Evolutionary conservation across 495 filamentous ascomycete genomes (phyloP).

Genomic region (Peziza echinospora): DNA sequence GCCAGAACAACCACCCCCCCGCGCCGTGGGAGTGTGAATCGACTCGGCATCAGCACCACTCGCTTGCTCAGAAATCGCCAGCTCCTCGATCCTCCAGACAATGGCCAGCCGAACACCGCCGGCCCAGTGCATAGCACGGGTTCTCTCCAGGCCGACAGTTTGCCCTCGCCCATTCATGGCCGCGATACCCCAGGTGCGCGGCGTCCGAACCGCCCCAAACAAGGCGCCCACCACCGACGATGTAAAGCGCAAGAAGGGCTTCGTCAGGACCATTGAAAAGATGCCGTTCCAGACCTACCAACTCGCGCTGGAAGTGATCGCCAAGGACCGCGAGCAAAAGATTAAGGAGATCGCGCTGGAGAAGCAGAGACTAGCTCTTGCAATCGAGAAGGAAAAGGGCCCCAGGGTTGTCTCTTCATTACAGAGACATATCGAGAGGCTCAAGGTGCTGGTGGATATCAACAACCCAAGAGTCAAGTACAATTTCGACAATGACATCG

Average conservation of each 20-base stretch:
- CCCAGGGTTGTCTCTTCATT: slow-evolving; percentile 33
- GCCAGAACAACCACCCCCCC: too few species aligned
- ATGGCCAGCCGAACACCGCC: not conserved
- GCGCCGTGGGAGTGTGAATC: too few species aligned
- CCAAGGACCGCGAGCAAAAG: slow-evolving; percentile 65
- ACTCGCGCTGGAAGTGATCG: slow-evolving; percentile 67
- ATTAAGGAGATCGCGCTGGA: slow-evolving; percentile 38
- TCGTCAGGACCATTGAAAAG: slow-evolving; percentile 33
- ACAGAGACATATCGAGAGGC: slow-evolving; percentile 46
- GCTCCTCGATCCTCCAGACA: not conserved
- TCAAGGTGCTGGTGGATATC: slow-evolving; percentile 82
- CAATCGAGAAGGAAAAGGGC: slow-evolving; percentile 41
- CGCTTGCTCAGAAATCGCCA: too few species aligned
- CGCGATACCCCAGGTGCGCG: not conserved
- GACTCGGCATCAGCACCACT: too few species aligned
- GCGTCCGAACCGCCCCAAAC: slow-evolving; percentile 9
- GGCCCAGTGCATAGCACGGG: not conserved
- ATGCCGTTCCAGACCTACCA: slow-evolving; percentile 96
- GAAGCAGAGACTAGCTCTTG: slow-evolving; percentile 35
- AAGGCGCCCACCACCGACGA: not conserved
- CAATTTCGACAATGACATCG: slow-evolving; percentile 76
- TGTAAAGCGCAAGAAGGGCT: not conserved
- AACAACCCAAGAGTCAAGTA: slow-evolving; percentile 92
- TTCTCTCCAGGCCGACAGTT: not conserved
- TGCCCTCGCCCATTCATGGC: not conserved